Evolutionary conservation across 2,329 filamentous ascomycete genomes (phyloP), one percentile per base, ranked within the genome.

Genomic region (Xylariaceae sp.): DNA sequence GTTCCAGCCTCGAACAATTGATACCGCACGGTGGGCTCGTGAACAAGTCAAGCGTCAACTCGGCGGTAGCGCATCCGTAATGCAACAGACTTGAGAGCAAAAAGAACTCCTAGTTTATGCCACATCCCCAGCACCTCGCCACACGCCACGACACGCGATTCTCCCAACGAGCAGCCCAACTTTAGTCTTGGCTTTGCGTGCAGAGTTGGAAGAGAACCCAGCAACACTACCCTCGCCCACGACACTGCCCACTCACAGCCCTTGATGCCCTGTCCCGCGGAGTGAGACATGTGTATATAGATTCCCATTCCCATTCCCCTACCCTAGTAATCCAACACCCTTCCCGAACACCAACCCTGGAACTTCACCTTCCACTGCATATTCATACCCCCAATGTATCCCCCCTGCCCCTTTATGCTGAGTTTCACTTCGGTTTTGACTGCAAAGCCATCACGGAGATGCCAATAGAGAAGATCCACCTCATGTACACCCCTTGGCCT

Each of bases 31-130:
- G 57, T 98, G 93, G 93, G 90, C 93, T 49, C 85, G 91, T 47
- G 93, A 97, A 69, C 89, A 96, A 65, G 90, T 97, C 64, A 97
- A 96, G 78, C 86, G 89, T 57, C 93, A 98, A 68, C 68, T 83
- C 39, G 76, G 77, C 44, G 78, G 78, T 50, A 59, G 64, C 37
- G 63, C 60, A 54, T 69, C 63, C 40, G 69, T 76, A 54, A 79
- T 80, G 73, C 64, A 69, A 41, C 68, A 75, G 54, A 67, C 67
- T 49, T 76, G 66, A 69, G 50, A 17, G 22, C 22, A 26, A 11
- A 26, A 6, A 6, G 6, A 26, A n/a, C n/a, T 11, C 6, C 22
- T 6, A 26, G 22, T 11, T 13, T 6, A 4, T 13, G 30, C 30
- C 30, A n/a, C 12, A 4, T 7, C 30, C 30, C 13, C 30, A n/a